Evolutionary conservation across 768 basidiomycete genomes (phyloP), one percentile per base, ranked within the genome.

Genomic region (Tricholoma saponaceum): DNA sequence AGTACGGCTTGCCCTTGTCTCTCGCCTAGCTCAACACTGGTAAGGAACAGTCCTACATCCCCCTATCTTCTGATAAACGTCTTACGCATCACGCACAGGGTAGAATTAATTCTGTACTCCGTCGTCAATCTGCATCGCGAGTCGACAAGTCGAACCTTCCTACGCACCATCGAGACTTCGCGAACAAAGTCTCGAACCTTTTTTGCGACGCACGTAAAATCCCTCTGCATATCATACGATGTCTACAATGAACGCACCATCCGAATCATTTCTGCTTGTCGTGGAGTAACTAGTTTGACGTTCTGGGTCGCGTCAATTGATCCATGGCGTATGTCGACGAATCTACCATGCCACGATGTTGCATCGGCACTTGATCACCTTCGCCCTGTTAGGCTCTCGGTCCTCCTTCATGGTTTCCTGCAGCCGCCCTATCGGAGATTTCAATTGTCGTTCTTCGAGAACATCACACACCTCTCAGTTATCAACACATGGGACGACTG

Each of bases 401-500:
- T 72, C n/a, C 63, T 72, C n/a, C 54, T 73, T 9, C 64, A 67
- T 33, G 66, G 66, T 22, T 54, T 69, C 26, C 47, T 68, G 6
- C 57, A 61, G 10, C 62, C 66, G 9, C 63, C 62, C 10, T 56
- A 62, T 57, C 65, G 67, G 5, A 57, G 58, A 43, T 66, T 75
- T 43, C 61, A 63, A 18, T 59, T 66, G 4, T 65, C 70, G 3
- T 70, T 76, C 60, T 76, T 76, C 62, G 62, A 67, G 54, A 54
- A 57, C 13, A 65, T 76, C 13, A 77, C 75, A 0, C 75, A 77
- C 57, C 68, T 78, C 12, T 70, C 73, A 1, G 67, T 79, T 26
- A 64, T 72, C 16, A 76, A 77, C 58, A 68, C 64, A 58, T 79
- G 76, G 76, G 72, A 77, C 37, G 75, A 77, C 8, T 79, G 77